Evolutionary conservation across 225 moss, liverwort and hornwort species (phyloP).

Genomic region (Antitrichia curtipendula): DNA sequence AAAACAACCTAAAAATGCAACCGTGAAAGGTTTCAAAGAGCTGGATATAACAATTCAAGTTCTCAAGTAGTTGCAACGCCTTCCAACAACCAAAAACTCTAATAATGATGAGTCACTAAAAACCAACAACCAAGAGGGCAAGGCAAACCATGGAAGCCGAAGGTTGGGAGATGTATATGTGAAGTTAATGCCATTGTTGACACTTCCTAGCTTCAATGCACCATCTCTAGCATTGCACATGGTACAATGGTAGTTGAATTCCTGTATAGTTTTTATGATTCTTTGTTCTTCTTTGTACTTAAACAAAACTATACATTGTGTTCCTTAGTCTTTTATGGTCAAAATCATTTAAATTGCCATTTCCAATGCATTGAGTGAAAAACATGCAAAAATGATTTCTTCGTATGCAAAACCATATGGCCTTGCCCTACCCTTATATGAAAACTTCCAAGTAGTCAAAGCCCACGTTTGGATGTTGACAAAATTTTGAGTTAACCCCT

Average conservation of each 20-base stretch:
- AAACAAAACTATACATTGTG: neutral
- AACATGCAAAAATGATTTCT: fast-evolving
- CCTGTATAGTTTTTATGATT: neutral
- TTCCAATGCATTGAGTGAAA: neutral
- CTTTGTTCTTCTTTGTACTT: neutral
- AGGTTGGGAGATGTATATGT: neutral
- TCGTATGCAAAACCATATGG: fast-evolving
- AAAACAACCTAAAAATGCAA: neutral
- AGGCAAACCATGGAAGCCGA: fast-evolving
- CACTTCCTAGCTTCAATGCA: fast-evolving
- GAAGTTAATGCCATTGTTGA: neutral
- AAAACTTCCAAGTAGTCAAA: neutral
- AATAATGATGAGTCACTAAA: neutral
- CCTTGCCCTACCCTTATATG: neutral
- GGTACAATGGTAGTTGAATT: fast-evolving
- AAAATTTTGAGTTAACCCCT: neutral
- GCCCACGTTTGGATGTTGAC: neutral
- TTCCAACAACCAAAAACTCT: neutral
- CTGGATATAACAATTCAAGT: fast-evolving
- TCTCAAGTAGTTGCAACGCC: fast-evolving
- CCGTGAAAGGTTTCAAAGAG: neutral
- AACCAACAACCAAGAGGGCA: neutral
- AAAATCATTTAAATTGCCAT: neutral
- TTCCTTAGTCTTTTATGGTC: neutral
- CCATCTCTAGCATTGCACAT: neutral